Evolutionary conservation across 305 asterid genomes (phyloP).

Genomic region (Fraxinus latifolia): DNA sequence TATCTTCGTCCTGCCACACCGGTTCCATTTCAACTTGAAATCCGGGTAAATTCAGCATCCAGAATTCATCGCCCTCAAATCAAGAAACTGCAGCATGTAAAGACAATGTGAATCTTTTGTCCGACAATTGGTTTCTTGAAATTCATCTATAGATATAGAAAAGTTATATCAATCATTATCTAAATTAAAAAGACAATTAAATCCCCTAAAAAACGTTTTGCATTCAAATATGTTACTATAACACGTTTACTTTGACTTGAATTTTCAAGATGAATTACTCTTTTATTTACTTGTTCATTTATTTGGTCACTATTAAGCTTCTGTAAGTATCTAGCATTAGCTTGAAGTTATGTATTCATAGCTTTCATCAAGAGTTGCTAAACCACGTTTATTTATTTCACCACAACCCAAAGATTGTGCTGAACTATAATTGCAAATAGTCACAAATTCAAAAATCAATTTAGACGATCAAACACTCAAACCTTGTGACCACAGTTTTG

Average conservation of each 20-base stretch:
- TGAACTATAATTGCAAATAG: background rate
- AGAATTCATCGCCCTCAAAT: background rate
- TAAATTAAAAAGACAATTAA: background rate
- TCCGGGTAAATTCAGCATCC: background rate
- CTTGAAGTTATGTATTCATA: background rate
- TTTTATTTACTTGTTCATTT: background rate
- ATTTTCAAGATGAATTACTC: background rate
- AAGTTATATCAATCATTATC: background rate
- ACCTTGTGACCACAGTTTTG: background rate
- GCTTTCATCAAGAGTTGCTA: background rate
- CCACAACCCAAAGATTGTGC: background rate
- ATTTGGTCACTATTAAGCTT: background rate
- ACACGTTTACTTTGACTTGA: background rate
- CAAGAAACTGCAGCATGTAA: background rate
- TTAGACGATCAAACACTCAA: background rate
- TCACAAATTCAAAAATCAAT: background rate
- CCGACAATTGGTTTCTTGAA: background rate
- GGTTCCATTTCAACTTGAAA: background rate
- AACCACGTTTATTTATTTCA: background rate
- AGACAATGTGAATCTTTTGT: background rate
- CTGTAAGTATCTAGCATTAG: background rate
- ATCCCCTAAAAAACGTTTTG: background rate
- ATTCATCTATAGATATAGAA: background rate
- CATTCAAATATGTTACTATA: background rate
- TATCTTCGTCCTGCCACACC: background rate